A percentile compares a stretch with the other conserved stretches of the same genome.
Conservation (phyloP, 805 yeast species). For the Candida ovalis region DNA sequence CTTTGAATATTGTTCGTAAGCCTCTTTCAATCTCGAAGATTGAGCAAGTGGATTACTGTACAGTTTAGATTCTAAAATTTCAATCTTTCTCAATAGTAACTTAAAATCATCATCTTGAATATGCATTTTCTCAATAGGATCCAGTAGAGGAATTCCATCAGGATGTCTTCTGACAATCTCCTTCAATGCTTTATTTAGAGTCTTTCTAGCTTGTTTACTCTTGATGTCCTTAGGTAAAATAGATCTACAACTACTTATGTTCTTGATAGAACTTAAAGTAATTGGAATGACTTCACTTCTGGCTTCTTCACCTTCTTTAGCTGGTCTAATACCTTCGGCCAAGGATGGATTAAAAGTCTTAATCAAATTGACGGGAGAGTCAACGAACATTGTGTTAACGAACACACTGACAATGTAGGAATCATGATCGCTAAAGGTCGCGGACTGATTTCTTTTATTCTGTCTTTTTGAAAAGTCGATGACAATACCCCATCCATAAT, state of each 20-base stretch:
- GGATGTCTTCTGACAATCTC: constrained; percentile 84
- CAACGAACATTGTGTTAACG: constrained; percentile 70
- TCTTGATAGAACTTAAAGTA: constrained; percentile 70
- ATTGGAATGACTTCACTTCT: constrained; percentile 80
- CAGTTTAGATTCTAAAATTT: constrained; percentile 74
- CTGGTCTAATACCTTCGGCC: constrained; percentile 87
- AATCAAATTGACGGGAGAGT: constrained; percentile 78
- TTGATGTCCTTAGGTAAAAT: constrained; percentile 73
- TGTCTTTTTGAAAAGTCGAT: constrained; percentile 68
- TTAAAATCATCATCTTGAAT: constrained; percentile 69
- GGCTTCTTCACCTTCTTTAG: constrained; percentile 64
- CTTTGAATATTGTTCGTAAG: constrained; percentile 60
- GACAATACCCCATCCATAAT: constrained; percentile 97
- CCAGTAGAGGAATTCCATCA: constrained; percentile 86
- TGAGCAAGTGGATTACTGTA: constrained; percentile 64
- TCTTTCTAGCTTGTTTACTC: constrained; percentile 54
- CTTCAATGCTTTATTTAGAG: constrained; percentile 62
- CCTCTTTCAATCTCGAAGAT: constrained; percentile 54
- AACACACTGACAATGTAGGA: constrained; percentile 84
- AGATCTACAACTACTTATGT: constrained; percentile 76
- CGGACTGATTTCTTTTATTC: constrained; percentile 51
- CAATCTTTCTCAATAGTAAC: constrained; percentile 68
- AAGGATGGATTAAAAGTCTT: constrained; percentile 74
- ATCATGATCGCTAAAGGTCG: constrained; percentile 76
- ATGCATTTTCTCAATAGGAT: constrained; percentile 91